These are phyloP conservation scores for Linanthus parryae DNA, from an alignment of 148 eudicot genomes.

Conservation along the genomic window DNA sequence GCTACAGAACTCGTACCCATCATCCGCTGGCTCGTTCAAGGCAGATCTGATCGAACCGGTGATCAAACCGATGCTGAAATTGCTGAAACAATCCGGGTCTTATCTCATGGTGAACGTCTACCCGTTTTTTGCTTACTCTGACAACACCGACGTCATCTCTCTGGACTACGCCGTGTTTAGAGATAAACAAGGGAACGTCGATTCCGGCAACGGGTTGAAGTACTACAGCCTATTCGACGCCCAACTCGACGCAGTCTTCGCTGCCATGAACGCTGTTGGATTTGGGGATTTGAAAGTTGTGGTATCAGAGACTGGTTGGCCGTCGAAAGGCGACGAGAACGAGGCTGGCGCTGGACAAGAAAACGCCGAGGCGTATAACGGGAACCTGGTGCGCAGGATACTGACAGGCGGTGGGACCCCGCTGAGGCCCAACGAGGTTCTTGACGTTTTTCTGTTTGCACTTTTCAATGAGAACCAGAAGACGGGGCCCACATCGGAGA, in stretches of 20 bases:
- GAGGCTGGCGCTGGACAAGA: conserved; percentile 46
- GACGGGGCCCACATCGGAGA: conserved; percentile 70
- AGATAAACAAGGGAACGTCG: conserved; percentile 38
- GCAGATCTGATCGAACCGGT: conserved; percentile 44
- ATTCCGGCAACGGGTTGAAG: conserved; percentile 50
- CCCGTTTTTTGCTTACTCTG: conserved; percentile 73
- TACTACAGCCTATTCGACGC: conserved; percentile 67
- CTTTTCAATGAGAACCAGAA: conserved; percentile 75
- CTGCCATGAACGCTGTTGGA: conserved; percentile 38
- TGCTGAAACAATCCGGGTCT: conserved; percentile 49
- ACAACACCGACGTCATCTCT: conserved; percentile 52
- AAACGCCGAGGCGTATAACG: conserved; percentile 79
- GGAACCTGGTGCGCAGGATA: conserved; percentile 56
- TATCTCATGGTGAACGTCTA: conserved; percentile 70
- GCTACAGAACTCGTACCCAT: conserved; percentile 54
- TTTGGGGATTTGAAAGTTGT: conserved; percentile 46
- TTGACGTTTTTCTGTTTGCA: conserved; percentile 64
- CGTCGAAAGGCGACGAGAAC: conserved; percentile 49
- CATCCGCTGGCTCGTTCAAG: conserved; percentile 76
- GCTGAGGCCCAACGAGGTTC: conserved; percentile 42
- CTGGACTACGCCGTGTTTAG: conserved; percentile 63
- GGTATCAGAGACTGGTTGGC: conserved; percentile 85
- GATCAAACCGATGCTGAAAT: conserved; percentile 58
- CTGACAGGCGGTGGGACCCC: conserved; percentile 71
- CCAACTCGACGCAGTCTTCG: conserved; percentile 76